Base-by-base conservation (phyloP, 2,329 filamentous ascomycete genomes). In the Diaporthe batatas region DNA sequence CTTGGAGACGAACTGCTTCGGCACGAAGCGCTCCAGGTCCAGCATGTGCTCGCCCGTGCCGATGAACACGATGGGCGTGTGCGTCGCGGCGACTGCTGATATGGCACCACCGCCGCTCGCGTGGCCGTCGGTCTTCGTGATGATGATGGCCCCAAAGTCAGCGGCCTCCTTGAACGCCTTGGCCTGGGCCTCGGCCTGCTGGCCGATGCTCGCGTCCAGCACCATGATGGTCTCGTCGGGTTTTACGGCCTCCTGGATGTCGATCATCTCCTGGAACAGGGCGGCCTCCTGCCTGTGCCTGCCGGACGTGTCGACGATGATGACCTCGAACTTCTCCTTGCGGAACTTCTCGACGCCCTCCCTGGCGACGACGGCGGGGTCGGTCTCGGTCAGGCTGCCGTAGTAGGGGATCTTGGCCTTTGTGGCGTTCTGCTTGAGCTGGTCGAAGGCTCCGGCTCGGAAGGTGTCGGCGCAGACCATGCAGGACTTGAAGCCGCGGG, bases 341-440 rank as follows among this genome's bases (percentile, higher is more conserved):
- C 98, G 98, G 88, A 99, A 99, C 84, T 98, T 97, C 59, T 98
- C 95, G 42, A 99, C 96, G 84, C 96, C 96, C 77, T 98, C 95
- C n/a, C 91, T 90, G 0, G 96, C 96, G 23, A 99, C 96, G 7
- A 95, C 92, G 0, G 96, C 95, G 0, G 96, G 96, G 80, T 99
- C 96, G 10, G 95, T 98, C 85, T 99, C 95, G 3, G 96, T 99
- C 76, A 99, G 87, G 72, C 94, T 97, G 79, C 96, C 96, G 82
- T 97, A 99, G 88, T 99, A 99, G 12, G 96, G 96, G 68, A 99
- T 98, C 86, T 98, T 98, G 67, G 96, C 96, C 83, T 98, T 99
- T 44, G 95, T 98, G 1, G 96, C 96, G 82, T 99, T 99, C 85
- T 99, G 96, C 86, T 98, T 98, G 82, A 99, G 84, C 85, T 99